Evolutionary conservation across 805 yeast species (phyloP), one percentile per base, ranked within the genome.

Genomic region (Cyberlindnera veronae): DNA sequence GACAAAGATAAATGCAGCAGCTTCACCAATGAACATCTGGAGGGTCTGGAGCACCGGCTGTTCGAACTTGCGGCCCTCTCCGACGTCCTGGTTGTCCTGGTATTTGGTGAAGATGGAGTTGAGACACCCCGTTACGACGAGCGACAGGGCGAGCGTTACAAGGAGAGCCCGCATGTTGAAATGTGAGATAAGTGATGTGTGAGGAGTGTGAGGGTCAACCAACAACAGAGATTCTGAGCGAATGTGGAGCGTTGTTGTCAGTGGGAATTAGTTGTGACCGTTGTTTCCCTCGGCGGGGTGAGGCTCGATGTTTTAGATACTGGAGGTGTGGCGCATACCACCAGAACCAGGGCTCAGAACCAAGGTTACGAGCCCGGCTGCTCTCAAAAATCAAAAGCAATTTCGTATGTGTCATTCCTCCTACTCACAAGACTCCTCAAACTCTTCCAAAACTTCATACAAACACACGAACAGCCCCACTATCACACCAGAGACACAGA

Each of bases 11-110:
- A 69, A 71, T 36, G 79, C 73, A 19, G 63, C 59, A 27, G 76
- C 61, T 54, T 85, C 95, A 18, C 90, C 95, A 5, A 82, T 57
- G 54, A 85, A 84, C 93, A 85, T 85, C 60, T 85, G 91, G 15
- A 82, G 62, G 2, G 93, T 80, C 57, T 85, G 93, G 26, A 85
- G 57, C 7, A 81, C 87, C 0, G 95, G 93, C 62, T 84, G 90
- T 49, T 84, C 85, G 53, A 83, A 85, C 42, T 64, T 60, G 27
- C 63, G 59, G 34, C 68, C 77, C 3, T 61, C 48, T 14, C 71
- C 64, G 5, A 84, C 83, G 60, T 87, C 81, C 54, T 81, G 87
- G 54, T 79, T 74, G 55, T 85, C 93, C 56, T 85, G 93, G 54
- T 62, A 77, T 58, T 85, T 85, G 15, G 91, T 82, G 47, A 82